phyloP scores from a whole-genome alignment of 441 rosid genomes.

The Eruca vesicaria region DNA sequence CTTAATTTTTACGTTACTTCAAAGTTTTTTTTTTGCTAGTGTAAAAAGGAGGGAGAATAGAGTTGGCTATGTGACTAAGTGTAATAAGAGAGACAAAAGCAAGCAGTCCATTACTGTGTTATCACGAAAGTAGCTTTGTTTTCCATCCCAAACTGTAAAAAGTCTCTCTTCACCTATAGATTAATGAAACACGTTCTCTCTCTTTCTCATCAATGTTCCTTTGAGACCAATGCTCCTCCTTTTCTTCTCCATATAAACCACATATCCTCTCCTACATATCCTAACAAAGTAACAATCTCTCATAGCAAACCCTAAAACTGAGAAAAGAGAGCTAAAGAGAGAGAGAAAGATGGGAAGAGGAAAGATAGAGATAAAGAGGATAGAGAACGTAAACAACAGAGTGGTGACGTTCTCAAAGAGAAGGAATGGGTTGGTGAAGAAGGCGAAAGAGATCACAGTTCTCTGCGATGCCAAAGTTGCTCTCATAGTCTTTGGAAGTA shows the following conservation, averaged over 20 bases:
- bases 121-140: constrained; percentile 50
- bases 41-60: constrained; percentile 33
- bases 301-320: constrained; percentile 18
- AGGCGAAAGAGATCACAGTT: constrained; percentile 87
- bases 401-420: constrained; percentile 90
- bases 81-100: constrained; percentile 47
- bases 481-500: constrained; percentile 66
- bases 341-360: constrained; percentile 80
- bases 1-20: constrained; percentile 18
- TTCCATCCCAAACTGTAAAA: constrained; percentile 57
- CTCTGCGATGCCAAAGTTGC: constrained; percentile 93
- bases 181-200: constrained; percentile 1
- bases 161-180: constrained; percentile 19
- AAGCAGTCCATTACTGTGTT: constrained; percentile 51
- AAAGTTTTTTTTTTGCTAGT: background rate
- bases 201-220: constrained; percentile 18
- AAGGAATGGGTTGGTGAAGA: constrained; percentile 79
- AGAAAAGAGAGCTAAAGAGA: constrained; percentile 4
- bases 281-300: constrained; percentile 21
- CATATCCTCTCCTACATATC: constrained; percentile 25
- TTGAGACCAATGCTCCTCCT: constrained; percentile 12
- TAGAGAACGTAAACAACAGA: constrained; percentile 88
- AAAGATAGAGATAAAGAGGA: constrained; percentile 93
- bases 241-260: constrained; percentile 31
- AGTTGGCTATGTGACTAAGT: constrained; percentile 39